Evolutionary conservation across 257 asterid genomes (phyloP), one percentile per base, ranked within the genome.

Genomic region (Anisodus tanguticus): DNA sequence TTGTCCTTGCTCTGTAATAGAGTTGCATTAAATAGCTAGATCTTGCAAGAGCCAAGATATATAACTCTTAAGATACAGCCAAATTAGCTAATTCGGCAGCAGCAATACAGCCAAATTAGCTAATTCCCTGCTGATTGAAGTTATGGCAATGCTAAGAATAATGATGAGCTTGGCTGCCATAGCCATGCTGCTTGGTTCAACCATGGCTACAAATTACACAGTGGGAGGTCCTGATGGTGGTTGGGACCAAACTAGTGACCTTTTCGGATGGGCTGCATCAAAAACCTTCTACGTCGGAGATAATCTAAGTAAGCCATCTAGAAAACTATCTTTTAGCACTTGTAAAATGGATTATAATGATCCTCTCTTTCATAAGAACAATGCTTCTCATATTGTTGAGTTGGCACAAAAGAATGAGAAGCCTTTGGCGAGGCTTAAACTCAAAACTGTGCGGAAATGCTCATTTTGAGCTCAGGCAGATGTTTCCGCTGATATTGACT

Each of bases 141-240:
- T 13, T 15, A 90, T 89, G 86, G 89, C 86, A 80, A 89, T 89
- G 90, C 15, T 84, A 9, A 88, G 84, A 83, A 13, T 49, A 62
- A 5, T 90, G 11, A 60, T 83, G 55, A 82, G 89, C 55, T 66
- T 91, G 71, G 87, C 43, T 72, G 70, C 86, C 1, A 9, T 83
- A 69, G 86, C 83, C 78, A 55, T 85, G 84, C 62, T 85, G 19
- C 6, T 88, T 45, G 82, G 86, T 13, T 49, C 83, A 81, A 91
- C 86, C 35, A 81, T 76, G 89, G 97, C 95, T 26, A 89, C 89
- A 79, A 85, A 87, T 81, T 89, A 91, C 88, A 86, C 89, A 1
- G 95, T 91, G 22, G 98, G 98, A 87, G 90, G 83, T 35, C 86
- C 92, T 58, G 47, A 55, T 41, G 95, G 92, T 45, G 93, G 93